Base-by-base conservation (phyloP, 352 stramenopile genomes). In the Pythium monospermum region DNA sequence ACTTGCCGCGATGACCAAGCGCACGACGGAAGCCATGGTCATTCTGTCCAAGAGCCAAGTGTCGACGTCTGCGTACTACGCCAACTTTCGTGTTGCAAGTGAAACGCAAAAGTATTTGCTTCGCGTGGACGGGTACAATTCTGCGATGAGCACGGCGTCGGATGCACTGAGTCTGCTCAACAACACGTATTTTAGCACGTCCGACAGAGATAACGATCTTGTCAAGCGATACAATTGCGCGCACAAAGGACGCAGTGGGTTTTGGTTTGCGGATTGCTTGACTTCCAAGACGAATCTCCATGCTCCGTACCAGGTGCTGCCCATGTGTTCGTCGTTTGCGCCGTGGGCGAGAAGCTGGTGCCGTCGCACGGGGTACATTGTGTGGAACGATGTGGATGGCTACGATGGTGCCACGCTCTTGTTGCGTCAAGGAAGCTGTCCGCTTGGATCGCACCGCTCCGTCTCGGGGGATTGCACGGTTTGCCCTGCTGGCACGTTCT, bases 161-260 rank as follows among this genome's bases (percentile, higher is more conserved):
- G 72, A 86, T 53, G 74, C 57, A 8, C 50, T 86, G 16, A 70
- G 23, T 2, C 12, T 40, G 6, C 68, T 86, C 30, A 78, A 66
- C 38, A 83, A 78, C 39, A 71, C 63, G 21, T 82, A 77, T 46
- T 86, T 86, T 18, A 86, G 74, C 36, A 78, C 74, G 0, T 51
- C 71, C 6, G 74, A 86, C 27, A 60, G 66, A 16, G 74, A 83
- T 49, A 83, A 83, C 25, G 74, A 86, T 51, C 45, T 69, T 18
- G 41, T 63, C 3, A 61, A 59, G 21, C 68, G 36, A 4, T 69
- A 81, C 46, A 58, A 82, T 45, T 86, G 74, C 35, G 71, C 74
- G 0, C 66, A 64, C 39, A 65, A 51, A 53, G 61, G 57, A n/a
- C 66, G 50, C 16, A 81, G 64, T n/a, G 74, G 74, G 1, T 86